Percentiles rank a stretch among this genome's conserved stretches.
These are phyloP conservation scores for Teratosphaeria zuluensis DNA, from an alignment of 2,329 filamentous ascomycete species.

Conservation along the genomic window DNA sequence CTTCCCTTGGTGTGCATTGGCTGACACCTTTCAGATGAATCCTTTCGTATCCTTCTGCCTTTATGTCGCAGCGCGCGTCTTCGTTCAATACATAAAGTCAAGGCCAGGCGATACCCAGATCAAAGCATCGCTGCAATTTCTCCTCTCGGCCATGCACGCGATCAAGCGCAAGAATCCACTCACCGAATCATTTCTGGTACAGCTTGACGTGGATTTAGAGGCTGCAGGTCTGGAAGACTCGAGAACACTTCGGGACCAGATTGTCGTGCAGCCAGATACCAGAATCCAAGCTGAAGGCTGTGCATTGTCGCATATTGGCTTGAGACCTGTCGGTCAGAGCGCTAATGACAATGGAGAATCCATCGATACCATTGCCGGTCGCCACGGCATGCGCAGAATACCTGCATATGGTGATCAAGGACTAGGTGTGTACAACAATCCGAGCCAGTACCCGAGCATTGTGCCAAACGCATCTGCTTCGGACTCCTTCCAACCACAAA, in stretches of 20 bases:
- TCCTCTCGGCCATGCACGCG: slow-evolving; percentile 82
- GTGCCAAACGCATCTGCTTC: not conserved
- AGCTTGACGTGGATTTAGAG: slow-evolving; percentile 85
- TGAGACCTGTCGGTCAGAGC: not conserved
- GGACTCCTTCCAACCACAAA: not conserved
- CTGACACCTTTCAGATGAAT: slow-evolving; percentile 60
- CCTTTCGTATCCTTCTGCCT: slow-evolving; percentile 92
- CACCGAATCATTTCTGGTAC: slow-evolving; percentile 88
- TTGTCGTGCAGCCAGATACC: not conserved
- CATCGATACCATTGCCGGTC: not conserved
- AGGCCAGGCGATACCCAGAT: slow-evolving; percentile 74
- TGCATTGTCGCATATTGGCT: not conserved
- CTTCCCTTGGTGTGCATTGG: not conserved
- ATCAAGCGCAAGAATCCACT: slow-evolving; percentile 80
- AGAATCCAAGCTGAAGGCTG: not conserved
- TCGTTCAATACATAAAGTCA: slow-evolving; percentile 93
- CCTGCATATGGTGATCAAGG: slow-evolving; percentile 16
- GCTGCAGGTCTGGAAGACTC: slow-evolving; percentile 49
- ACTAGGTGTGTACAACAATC: slow-evolving; percentile 14
- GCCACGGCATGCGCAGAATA: not conserved
- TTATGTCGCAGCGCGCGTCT: slow-evolving; percentile 90
- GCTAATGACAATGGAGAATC: not conserved
- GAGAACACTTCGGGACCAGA: slow-evolving; percentile 10
- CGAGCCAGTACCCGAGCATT: slow-evolving; percentile 1
- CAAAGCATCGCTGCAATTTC: slow-evolving; percentile 74